phyloP scores from a whole-genome alignment of 768 basidiomycete species.

The Mycena chlorophos region DNA sequence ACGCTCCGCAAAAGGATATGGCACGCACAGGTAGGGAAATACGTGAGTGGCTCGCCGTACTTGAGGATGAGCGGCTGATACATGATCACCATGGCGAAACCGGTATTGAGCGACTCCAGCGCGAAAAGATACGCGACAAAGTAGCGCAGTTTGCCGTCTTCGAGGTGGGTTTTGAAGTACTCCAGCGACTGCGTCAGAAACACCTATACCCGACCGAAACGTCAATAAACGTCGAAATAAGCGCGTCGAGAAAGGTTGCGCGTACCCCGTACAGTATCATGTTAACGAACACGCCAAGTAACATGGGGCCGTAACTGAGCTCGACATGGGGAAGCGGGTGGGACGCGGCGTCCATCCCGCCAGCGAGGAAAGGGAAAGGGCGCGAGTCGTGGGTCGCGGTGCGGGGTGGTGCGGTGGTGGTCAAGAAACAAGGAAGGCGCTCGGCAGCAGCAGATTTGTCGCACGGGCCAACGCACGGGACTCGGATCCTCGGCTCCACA shows the following conservation, averaged over 20 bases:
- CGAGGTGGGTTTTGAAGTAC: constrained; percentile 6
- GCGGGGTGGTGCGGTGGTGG: no score
- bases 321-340: constrained; percentile 2
- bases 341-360: not conserved
- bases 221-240: not conserved
- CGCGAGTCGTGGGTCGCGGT: no score
- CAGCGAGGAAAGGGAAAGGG: not conserved
- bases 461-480: no score
- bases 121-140: constrained; percentile 18
- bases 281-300: constrained; percentile 11
- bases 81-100: constrained; percentile 35
- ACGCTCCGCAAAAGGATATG: constrained; percentile 21
- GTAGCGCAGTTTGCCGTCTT: constrained; percentile 7
- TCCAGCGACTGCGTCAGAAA: not conserved
- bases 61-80: constrained; percentile 42
- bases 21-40: not conserved
- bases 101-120: constrained; percentile 39
- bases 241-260: not conserved
- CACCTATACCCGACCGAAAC: no score
- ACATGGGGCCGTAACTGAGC: constrained; percentile 7
- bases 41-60: constrained; percentile 30
- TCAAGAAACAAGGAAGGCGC: no score
- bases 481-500: no score
- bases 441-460: no score
- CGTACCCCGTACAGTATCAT: constrained; percentile 17